Conservation (phyloP, 2,329 filamentous ascomycete species). For the Fusarium kyushuense region DNA sequence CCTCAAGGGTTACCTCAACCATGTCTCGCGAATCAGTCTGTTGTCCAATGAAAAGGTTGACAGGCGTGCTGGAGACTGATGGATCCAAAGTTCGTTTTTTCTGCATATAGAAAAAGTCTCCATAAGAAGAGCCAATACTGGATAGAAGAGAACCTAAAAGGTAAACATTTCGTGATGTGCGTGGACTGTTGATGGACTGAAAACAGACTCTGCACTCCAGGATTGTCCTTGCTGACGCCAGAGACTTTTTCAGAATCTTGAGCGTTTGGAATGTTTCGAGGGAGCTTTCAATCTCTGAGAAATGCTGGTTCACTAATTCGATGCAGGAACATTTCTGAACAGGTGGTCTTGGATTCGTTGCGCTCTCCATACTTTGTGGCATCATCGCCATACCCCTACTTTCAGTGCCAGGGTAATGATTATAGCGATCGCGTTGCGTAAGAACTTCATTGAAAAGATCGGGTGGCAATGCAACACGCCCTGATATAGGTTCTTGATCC, state of each 20-base stretch:
- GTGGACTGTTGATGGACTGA: conserved; percentile 16
- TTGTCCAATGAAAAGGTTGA: not conserved
- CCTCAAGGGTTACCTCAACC: conserved; percentile 10
- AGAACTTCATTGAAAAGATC: not conserved
- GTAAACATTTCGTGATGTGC: conserved; percentile 8
- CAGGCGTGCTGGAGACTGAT: not conserved
- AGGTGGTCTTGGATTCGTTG: fast-evolving
- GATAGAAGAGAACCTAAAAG: not conserved
- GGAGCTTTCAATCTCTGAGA: conserved; percentile 13
- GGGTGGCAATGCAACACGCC: not conserved
- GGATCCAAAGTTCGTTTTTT: conserved; percentile 11
- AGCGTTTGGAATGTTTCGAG: conserved; percentile 20
- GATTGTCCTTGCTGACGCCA: not conserved
- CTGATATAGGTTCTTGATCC: not conserved
- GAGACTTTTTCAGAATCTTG: conserved; percentile 13
- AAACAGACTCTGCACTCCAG: conserved; percentile 18
- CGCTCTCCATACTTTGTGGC: not conserved
- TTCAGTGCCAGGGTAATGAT: not conserved
- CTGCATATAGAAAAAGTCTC: conserved; percentile 19
- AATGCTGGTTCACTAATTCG: conserved; percentile 18
- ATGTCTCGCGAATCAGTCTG: not conserved
- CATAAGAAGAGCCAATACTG: conserved; percentile 12
- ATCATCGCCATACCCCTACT: not conserved
- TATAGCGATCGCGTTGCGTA: not conserved
- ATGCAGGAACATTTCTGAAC: conserved; percentile 11